These are phyloP conservation scores for Trichosporon sp. DNA, from an alignment of 1,284 basidiomycete species.

Conservation along the genomic window DNA sequence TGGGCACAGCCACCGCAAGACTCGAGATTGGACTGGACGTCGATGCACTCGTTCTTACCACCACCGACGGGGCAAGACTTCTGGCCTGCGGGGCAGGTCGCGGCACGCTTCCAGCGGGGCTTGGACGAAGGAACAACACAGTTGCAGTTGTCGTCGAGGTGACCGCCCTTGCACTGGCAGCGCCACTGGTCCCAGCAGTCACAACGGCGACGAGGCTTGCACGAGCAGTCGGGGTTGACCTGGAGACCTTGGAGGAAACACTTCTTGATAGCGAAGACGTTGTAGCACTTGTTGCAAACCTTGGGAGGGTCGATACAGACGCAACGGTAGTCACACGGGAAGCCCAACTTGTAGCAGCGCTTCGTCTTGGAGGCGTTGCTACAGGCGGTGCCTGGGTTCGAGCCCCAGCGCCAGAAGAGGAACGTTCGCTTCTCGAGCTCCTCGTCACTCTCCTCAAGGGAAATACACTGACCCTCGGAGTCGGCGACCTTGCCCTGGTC, in stretches of 20 bases:
- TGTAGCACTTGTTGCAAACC: conserved; percentile 27
- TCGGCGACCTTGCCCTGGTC: conserved; percentile 22
- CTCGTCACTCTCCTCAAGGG: background rate
- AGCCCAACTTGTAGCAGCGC: conserved; percentile 13
- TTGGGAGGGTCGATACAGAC: conserved; percentile 23
- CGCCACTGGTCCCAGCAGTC: conserved; percentile 26
- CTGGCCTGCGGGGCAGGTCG: conserved; percentile 22
- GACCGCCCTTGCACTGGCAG: conserved; percentile 26
- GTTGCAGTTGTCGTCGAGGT: conserved; percentile 28
- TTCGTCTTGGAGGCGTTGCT: conserved; percentile 8
- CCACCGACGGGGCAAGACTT: conserved; percentile 29
- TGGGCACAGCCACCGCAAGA: conserved; percentile 68
- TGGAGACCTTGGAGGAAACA: conserved; percentile 23
- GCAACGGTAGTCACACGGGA: conserved; percentile 11
- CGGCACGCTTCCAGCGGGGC: conserved; percentile 22
- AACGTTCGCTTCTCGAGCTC: conserved; percentile 14
- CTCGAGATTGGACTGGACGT: conserved; percentile 32
- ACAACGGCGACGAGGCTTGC: conserved; percentile 23
- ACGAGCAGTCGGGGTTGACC: conserved; percentile 31
- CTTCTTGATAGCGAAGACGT: conserved; percentile 21
- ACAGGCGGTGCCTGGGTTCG: background rate
- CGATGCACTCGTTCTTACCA: conserved; percentile 34
- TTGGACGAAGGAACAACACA: conserved; percentile 28
- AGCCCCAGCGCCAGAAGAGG: conserved; percentile 5
- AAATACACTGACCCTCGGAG: conserved; percentile 25